Evolutionary conservation across 305 asterid species (phyloP), one percentile per base, ranked within the genome.

Genomic region (Salvia sclarea): DNA sequence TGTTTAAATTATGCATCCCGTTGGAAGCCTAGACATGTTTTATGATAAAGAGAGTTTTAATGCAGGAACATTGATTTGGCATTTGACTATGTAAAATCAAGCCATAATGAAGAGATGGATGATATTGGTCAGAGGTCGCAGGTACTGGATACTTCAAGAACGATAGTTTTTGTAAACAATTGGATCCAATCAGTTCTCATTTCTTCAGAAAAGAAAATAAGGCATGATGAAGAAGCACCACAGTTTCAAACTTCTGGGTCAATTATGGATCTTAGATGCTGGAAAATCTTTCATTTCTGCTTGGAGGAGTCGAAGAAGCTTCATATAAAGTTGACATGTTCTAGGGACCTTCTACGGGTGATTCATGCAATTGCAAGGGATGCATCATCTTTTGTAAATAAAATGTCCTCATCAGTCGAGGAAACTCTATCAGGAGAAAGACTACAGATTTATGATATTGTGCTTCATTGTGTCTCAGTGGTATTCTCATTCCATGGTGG

Each of bases 1-100:
- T 43, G 11, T 20, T 61, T 55, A 61, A 2, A 44, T 22, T 25
- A 5, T 38, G 20, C 40, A 12, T 24, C 50, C 8, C 25, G 45
- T 53, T 69, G 50, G 18, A 41, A 61, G 73, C 28, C 49, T 43
- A 38, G 53, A 38, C 47, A 60, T 43, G 8, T 47, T 75, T 71
- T 71, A 68, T 66, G 73, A 76, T 61, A 66, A 64, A 56, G 33
- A 28, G 45, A 57, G 43, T 49, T 69, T 38, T 55, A 38, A 41
- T 84, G 86, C 97, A 93, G 98, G 85, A 88, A 87, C 79, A 78
- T 93, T 47, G 85, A 78, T 77, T 72, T 82, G 83, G 86, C 92
- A 43, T 87, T 71, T 78, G 74, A 81, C 40, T 87, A 81, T 79
- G 92, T 84, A 75, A 75, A 81, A 61, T 82, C 87, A 48, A 81